Conservation (phyloP, 1,284 basidiomycete species). For the Cerrena zonata region DNA sequence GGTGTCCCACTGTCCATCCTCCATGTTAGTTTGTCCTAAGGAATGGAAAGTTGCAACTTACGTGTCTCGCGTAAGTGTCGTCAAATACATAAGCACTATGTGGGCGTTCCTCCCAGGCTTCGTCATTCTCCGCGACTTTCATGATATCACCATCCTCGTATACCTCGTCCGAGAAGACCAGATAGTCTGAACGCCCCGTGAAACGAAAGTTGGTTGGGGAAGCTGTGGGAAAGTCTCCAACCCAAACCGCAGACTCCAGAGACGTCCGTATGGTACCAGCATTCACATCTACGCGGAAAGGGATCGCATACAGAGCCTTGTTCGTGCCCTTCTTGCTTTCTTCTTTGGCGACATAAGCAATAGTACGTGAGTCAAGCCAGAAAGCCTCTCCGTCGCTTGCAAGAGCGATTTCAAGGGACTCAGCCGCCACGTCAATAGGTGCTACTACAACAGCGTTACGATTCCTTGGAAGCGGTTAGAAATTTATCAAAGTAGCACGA, state of each 20-base stretch:
- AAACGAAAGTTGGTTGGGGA: conserved; percentile 68
- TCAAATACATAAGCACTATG: conserved; percentile 77
- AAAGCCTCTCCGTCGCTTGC: conserved; percentile 67
- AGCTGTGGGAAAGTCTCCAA: conserved; percentile 56
- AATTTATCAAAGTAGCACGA: neutral
- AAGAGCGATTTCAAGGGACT: conserved; percentile 49
- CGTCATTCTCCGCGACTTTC: conserved; percentile 60
- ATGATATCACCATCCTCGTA: conserved; percentile 68
- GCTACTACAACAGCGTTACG: conserved; percentile 62
- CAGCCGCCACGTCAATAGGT: conserved; percentile 44
- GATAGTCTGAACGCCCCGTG: conserved; percentile 38
- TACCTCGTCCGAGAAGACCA: conserved; percentile 76
- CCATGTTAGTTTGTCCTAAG: too few relatives aligned
- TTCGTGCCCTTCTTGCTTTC: conserved; percentile 39
- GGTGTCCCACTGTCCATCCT: conserved; percentile 61
- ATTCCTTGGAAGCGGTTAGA: conserved; percentile 42
- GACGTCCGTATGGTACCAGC: conserved; percentile 20
- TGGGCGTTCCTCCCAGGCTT: conserved; percentile 66
- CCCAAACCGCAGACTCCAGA: conserved; percentile 27
- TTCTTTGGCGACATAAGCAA: conserved; percentile 59
- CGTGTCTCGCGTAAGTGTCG: conserved; percentile 59
- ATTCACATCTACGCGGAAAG: conserved; percentile 30
- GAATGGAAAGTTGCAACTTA: neutral
- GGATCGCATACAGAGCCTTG: conserved; percentile 54
- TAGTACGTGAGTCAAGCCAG: conserved; percentile 66